These are phyloP conservation scores for Tetrapisispora pingtungensis DNA, from an alignment of 805 yeast genomes.

Conservation along the genomic window DNA sequence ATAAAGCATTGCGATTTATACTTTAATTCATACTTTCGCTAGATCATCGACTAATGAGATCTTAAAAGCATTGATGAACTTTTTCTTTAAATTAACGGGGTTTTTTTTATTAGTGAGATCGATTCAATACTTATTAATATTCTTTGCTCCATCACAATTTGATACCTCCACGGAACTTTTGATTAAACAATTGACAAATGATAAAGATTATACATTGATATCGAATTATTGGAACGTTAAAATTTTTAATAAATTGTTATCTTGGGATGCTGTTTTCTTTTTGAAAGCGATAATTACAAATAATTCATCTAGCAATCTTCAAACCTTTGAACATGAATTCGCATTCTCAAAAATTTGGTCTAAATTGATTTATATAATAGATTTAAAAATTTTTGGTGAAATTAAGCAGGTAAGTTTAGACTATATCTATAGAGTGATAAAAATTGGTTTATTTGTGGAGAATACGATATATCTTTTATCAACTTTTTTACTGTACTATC, in stretches of 20 bases:
- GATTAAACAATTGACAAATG: slow-evolving; percentile 7
- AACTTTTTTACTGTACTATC: slow-evolving; percentile 37
- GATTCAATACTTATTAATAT: slow-evolving; percentile 19
- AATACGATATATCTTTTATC: slow-evolving; percentile 45
- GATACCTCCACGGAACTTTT: slow-evolving; percentile 26
- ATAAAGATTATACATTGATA: background rate
- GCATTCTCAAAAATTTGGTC: slow-evolving; percentile 82
- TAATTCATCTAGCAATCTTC: slow-evolving; percentile 34
- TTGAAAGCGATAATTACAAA: slow-evolving; percentile 31
- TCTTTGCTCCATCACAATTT: slow-evolving; percentile 20
- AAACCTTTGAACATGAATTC: slow-evolving; percentile 76
- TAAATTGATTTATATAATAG: slow-evolving; percentile 30
- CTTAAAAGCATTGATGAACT: background rate
- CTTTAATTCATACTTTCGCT: too few species aligned
- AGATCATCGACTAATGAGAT: too few species aligned
- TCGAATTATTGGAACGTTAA: slow-evolving; percentile 13
- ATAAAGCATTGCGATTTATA: too few species aligned
- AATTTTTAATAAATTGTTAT: slow-evolving; percentile 44
- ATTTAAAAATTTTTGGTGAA: background rate
- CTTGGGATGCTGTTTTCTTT: slow-evolving; percentile 86
- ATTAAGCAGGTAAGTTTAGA: slow-evolving; percentile 6
- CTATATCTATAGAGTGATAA: slow-evolving; percentile 37
- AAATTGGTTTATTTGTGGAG: slow-evolving; percentile 40
- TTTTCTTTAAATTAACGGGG: background rate
- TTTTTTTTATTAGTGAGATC: background rate